Percentiles rank a stretch among this genome's conserved stretches.
Evolutionary conservation across 73 alveolate species (phyloP).

Genomic region (Tetrahymena malaccensis): DNA sequence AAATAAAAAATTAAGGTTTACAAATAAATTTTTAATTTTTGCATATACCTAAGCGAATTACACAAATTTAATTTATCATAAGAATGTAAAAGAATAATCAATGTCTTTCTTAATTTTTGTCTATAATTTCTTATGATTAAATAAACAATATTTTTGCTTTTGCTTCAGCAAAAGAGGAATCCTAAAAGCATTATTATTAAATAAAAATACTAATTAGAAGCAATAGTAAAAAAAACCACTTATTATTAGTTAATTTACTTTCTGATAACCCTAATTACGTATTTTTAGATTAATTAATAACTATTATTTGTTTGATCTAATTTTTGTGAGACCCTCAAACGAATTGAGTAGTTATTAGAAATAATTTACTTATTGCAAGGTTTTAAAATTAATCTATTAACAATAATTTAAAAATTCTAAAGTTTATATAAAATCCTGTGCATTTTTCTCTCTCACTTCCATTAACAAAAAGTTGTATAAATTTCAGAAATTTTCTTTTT

Average conservation of each 20-base stretch:
- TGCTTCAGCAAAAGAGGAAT: background rate
- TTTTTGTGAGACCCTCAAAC: background rate
- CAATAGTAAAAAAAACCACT: background rate
- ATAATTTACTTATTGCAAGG: no score
- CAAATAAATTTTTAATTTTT: background rate
- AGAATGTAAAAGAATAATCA: background rate
- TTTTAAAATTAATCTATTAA: no score
- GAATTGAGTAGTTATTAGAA: background rate
- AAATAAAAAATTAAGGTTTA: background rate
- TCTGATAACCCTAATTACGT: background rate
- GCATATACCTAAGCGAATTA: background rate
- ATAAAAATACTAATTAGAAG: background rate
- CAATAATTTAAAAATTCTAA: no score
- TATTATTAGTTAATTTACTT: no score
- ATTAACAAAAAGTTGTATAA: no score
- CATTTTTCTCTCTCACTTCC: no score
- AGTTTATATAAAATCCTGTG: no score
- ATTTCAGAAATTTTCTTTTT: no score
- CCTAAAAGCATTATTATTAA: background rate
- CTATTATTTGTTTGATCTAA: no score
- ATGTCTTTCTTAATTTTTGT: background rate
- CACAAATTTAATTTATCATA: background rate
- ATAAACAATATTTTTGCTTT: background rate
- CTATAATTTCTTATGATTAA: background rate
- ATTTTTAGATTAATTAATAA: no score